These are phyloP conservation scores for Paramarasmius palmivorus DNA, from an alignment of 1,284 basidiomycete species.

Conservation along the genomic window DNA sequence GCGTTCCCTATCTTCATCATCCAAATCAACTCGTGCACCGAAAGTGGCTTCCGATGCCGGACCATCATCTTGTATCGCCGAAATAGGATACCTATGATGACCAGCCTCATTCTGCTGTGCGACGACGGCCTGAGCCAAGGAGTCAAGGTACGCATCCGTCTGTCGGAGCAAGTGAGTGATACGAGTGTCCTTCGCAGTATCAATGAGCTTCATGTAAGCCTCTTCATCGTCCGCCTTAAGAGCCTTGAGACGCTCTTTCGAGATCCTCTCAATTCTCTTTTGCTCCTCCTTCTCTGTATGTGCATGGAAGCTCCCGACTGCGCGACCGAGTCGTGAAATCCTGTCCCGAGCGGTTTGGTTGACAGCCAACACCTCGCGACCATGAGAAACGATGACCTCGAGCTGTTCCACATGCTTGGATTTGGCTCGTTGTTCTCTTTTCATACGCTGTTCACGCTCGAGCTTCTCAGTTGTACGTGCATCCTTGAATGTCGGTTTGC, in stretches of 20 bases:
- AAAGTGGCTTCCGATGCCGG: constrained; percentile 88
- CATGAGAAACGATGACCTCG: constrained; percentile 85
- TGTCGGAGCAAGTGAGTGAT: constrained; percentile 96
- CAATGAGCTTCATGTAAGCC: constrained; percentile 98
- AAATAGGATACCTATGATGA: constrained; percentile 22
- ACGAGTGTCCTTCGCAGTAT: constrained; percentile 98
- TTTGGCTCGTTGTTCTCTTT: constrained; percentile 92
- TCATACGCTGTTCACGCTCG: constrained; percentile 90
- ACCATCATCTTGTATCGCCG: constrained; percentile 47
- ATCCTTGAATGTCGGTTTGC: constrained; percentile 89
- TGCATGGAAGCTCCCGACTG: constrained; percentile 85
- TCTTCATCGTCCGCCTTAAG: constrained; percentile 99
- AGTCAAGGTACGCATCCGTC: constrained; percentile 95
- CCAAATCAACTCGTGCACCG: constrained; percentile 72
- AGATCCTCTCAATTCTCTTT: constrained; percentile 93
- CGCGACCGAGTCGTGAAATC: constrained; percentile 80
- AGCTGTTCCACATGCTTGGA: constrained; percentile 97
- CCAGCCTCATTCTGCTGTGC: constrained; percentile 90
- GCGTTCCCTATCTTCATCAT: constrained; percentile 67
- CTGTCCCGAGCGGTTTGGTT: constrained; percentile 75
- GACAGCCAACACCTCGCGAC: constrained; percentile 69
- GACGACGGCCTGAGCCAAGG: constrained; percentile 91
- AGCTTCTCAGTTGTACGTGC: constrained; percentile 89
- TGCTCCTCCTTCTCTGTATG: constrained; percentile 98
- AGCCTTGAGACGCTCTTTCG: constrained; percentile 98